Percentiles rank a stretch among this genome's conserved stretches.
These are phyloP conservation scores for Halophytophthora polymorphica DNA, from an alignment of 352 stramenopile genomes.

Conservation along the genomic window DNA sequence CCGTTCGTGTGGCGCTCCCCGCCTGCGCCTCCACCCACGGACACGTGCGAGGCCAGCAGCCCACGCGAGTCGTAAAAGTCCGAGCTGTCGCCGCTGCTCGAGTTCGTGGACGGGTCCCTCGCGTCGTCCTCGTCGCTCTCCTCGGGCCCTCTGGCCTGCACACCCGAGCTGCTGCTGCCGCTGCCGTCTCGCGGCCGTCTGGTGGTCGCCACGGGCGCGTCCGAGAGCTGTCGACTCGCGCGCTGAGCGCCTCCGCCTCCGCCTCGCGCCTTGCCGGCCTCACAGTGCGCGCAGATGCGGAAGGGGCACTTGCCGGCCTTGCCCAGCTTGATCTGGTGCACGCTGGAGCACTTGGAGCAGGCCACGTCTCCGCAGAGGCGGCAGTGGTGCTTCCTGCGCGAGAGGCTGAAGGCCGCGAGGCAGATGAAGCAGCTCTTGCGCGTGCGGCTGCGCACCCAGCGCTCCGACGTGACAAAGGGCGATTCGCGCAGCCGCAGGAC, in stretches of 20 bases:
- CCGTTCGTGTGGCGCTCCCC: constrained; percentile 26
- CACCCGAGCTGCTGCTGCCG: constrained; percentile 9
- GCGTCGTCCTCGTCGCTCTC: constrained; percentile 22
- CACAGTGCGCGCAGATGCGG: constrained; percentile 58
- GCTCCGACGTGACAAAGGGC: constrained; percentile 45
- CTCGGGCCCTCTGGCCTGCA: constrained; percentile 17
- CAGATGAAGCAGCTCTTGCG: constrained; percentile 63
- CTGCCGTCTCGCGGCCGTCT: not conserved
- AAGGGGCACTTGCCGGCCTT: constrained; percentile 54
- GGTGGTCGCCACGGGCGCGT: too few species aligned
- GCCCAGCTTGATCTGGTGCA: constrained; percentile 57
- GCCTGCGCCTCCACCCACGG: constrained; percentile 14
- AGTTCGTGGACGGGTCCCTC: constrained; percentile 26
- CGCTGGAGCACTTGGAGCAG: constrained; percentile 68
- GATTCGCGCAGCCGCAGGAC: constrained; percentile 60
- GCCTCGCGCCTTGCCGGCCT: too few species aligned
- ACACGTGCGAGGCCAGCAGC: constrained; percentile 21
- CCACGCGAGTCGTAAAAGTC: constrained; percentile 40
- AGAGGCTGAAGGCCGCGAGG: constrained; percentile 50
- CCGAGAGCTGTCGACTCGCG: too few species aligned
- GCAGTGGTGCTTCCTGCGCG: constrained; percentile 67
- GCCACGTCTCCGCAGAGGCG: constrained; percentile 68
- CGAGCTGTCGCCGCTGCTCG: constrained; percentile 31
- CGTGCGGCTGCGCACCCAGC: constrained; percentile 49
- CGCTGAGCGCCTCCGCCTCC: too few species aligned